Evolutionary conservation across 331 rosid species (phyloP).

Genomic region (Ulmus americana): DNA sequence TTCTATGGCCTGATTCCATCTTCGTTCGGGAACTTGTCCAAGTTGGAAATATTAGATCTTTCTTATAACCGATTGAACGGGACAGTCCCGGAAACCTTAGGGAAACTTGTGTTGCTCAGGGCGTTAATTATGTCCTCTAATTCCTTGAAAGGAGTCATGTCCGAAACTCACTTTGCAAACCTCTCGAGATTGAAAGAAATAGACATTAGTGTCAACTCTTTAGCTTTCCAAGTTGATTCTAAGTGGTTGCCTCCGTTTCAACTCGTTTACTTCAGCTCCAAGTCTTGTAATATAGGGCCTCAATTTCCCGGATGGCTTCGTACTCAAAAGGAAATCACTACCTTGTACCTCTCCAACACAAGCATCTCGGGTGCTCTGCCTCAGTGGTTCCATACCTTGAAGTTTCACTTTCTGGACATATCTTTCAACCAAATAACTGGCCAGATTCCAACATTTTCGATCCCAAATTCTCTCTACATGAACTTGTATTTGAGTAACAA

Average conservation of each 20-base stretch:
- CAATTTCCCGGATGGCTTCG: slow-evolving; percentile 18
- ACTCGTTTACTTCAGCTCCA: slow-evolving; percentile 7
- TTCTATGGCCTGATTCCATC: slow-evolving; percentile 27
- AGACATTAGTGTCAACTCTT: slow-evolving; percentile 8
- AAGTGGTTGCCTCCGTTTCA: slow-evolving; percentile 21
- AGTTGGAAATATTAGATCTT: slow-evolving; percentile 2
- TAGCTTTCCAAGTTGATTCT: neutral
- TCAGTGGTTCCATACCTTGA: slow-evolving; percentile 5
- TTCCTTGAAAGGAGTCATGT: slow-evolving; percentile 16
- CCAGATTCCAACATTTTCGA: slow-evolving; percentile 6
- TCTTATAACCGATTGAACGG: slow-evolving; percentile 30
- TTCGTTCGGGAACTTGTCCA: slow-evolving; percentile 16
- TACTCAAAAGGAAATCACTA: slow-evolving; percentile 2
- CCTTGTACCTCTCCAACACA: slow-evolving; percentile 12
- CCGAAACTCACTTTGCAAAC: slow-evolving; percentile 17
- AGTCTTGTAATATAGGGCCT: slow-evolving; percentile 12
- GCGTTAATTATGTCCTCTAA: slow-evolving; percentile 25
- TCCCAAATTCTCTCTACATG: slow-evolving; percentile 12
- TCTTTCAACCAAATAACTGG: slow-evolving; percentile 12
- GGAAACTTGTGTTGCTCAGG: slow-evolving; percentile 15
- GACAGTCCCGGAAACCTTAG: slow-evolving; percentile 18
- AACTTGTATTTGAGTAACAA: slow-evolving; percentile 19
- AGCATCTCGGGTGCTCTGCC: slow-evolving; percentile 14
- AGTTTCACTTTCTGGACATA: slow-evolving; percentile 13
- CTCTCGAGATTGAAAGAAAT: slow-evolving; percentile 13